Conservation (phyloP, 768 basidiomycete genomes). For the Suillus alpinus region DNA sequence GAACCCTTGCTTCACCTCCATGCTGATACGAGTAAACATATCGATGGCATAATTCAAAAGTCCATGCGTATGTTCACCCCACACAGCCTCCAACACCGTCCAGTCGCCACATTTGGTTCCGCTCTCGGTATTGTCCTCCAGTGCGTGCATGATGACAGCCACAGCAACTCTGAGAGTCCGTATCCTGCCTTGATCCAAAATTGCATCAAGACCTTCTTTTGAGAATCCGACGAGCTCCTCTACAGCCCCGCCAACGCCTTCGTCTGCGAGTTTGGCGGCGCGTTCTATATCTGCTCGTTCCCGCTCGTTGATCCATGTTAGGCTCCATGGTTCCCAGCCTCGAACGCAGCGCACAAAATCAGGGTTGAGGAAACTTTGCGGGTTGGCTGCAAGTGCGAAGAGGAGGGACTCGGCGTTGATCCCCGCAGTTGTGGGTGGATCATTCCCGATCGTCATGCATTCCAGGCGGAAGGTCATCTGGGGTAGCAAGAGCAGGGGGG, state of each 20-base stretch:
- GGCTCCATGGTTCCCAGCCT: constrained; percentile 57
- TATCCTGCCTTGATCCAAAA: constrained; percentile 45
- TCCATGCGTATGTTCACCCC: constrained; percentile 59
- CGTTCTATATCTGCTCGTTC: constrained; percentile 59
- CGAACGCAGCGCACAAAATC: constrained; percentile 60
- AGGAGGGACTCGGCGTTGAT: constrained; percentile 71
- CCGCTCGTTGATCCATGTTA: constrained; percentile 59
- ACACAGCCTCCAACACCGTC: constrained; percentile 53
- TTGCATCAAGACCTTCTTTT: constrained; percentile 37
- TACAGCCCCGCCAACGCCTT: constrained; percentile 60
- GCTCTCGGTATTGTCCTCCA: constrained; percentile 42
- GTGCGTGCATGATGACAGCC: constrained; percentile 51
- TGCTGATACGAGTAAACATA: constrained; percentile 43
- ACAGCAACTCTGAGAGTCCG: constrained; percentile 64
- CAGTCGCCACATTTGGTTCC: constrained; percentile 40
- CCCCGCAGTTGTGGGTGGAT: constrained; percentile 59
- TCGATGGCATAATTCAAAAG: constrained; percentile 56
- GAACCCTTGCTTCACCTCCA: constrained; percentile 57
- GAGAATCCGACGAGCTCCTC: constrained; percentile 48
- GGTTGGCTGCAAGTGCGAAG: constrained; percentile 56
- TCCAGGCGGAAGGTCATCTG: constrained; percentile 71
- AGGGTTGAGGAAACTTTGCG: constrained; percentile 54
- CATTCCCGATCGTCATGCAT: constrained; percentile 66
- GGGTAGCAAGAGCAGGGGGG: constrained; percentile 67
- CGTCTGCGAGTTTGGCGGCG: constrained; percentile 64